These are phyloP conservation scores for Hymenoscyphus albidus DNA, from an alignment of 2,329 filamentous ascomycete genomes.

Conservation along the genomic window DNA sequence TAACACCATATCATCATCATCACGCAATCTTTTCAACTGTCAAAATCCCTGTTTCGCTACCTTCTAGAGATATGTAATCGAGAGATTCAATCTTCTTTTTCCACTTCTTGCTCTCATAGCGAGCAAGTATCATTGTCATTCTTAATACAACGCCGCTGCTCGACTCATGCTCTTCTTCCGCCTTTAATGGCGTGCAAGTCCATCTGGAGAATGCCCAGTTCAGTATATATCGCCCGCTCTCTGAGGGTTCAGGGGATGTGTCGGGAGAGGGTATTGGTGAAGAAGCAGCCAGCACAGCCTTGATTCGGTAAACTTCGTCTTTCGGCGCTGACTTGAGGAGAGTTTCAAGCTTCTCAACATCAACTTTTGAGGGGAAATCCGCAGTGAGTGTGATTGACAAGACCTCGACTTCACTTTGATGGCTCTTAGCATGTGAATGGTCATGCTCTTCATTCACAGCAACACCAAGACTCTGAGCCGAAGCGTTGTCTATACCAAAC, in stretches of 20 bases:
- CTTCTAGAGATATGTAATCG: constrained; percentile 49
- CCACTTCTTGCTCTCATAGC: constrained; percentile 73
- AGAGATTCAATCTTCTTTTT: constrained; percentile 65
- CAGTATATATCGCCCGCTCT: constrained; percentile 68
- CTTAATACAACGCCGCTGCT: constrained; percentile 55
- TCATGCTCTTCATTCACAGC: constrained; percentile 28
- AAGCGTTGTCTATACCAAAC: constrained; percentile 81
- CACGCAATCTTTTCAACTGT: constrained; percentile 41
- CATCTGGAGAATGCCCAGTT: constrained; percentile 98
- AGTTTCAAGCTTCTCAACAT: constrained; percentile 59
- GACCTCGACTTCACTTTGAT: constrained; percentile 86
- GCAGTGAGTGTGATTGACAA: constrained; percentile 70
- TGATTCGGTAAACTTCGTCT: constrained; percentile 95
- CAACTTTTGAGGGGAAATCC: constrained; percentile 40
- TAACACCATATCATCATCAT: neutral
- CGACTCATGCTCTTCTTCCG: constrained; percentile 49
- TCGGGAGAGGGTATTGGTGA: constrained; percentile 49
- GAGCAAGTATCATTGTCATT: constrained; percentile 72
- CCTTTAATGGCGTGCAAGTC: constrained; percentile 70
- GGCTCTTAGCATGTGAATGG: constrained; percentile 44
- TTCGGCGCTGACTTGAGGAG: constrained; percentile 74
- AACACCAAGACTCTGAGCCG: constrained; percentile 56
- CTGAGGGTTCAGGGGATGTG: constrained; percentile 35
- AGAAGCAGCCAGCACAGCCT: constrained; percentile 57
- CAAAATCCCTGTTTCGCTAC: constrained; percentile 45